Base-by-base conservation (phyloP, 352 stramenopile species). In the Pythium coloratum region DNA sequence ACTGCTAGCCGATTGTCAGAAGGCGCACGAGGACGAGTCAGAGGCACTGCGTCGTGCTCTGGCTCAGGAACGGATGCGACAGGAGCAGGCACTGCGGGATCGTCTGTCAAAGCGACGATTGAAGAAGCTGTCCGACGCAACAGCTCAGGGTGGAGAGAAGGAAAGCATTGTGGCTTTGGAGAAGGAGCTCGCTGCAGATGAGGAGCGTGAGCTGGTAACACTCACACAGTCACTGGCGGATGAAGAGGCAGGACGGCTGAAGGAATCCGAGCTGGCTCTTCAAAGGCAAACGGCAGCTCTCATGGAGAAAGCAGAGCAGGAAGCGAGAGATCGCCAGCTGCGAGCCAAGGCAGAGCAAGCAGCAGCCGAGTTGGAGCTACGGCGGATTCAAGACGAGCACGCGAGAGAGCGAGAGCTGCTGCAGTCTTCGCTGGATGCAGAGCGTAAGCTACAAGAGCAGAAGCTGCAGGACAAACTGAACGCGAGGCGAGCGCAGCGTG, bases 391-490 rank as follows among this genome's bases (percentile, higher is more conserved):
- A 34, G 55, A 77, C 5, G 80, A 90, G 40, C 82, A 93, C 46
- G 82, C 85, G 56, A 66, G 70, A n/a, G 84, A 93, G 28, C 69
- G 86, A 47, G 67, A 66, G 18, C 66, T 60, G 6, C 57, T 93
- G 13, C 72, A 77, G 16, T 58, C 66, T 0, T 87, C 84, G 4
- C 62, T 92, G 18, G 63, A 76, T 9, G 75, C 72, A 6, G 85
- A 94, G 24, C 82, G 88, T 36, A 74, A 75, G 38, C 74, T 80
- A 14, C 84, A 91, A 57, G 84, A 92, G 63, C 68, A 82, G 36
- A 88, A 86, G 46, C 68, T 93, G 20, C 78, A 77, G 14, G 67
- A 75, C 26, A 68, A 71, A 18, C 63, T 77, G 16, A 51, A 50
- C 4, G 40, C 34, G 3, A 55, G 59, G 10, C 71, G 66, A n/a